Evolutionary conservation across 495 filamentous ascomycete genomes (phyloP).

Genomic region (Astrocystis sublimbata): DNA sequence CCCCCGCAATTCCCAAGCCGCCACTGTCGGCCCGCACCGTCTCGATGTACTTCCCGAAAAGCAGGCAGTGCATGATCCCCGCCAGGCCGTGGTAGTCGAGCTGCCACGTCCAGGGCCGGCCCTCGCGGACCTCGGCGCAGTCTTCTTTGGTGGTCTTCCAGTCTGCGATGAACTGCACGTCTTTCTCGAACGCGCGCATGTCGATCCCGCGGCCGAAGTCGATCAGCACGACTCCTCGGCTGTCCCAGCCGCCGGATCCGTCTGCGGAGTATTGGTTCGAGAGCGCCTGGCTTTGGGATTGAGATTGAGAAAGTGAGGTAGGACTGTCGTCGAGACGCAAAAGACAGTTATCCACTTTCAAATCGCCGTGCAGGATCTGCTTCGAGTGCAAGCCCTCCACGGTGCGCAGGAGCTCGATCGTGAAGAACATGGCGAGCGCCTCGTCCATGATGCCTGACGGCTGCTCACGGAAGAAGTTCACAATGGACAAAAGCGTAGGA

Average conservation of each 20-base stretch:
- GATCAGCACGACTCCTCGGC: slow-evolving; percentile 80
- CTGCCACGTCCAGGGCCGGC: slow-evolving; percentile 92
- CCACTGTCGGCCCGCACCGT: slow-evolving; percentile 59
- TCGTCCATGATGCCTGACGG: slow-evolving; percentile 78
- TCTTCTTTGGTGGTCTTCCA: slow-evolving; percentile 85
- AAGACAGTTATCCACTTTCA: slow-evolving; percentile 94
- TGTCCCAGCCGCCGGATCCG: slow-evolving; percentile 74
- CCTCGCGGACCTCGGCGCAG: slow-evolving; percentile 91
- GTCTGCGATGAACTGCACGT: slow-evolving; percentile 89
- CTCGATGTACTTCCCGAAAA: slow-evolving; percentile 95
- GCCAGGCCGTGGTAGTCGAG: slow-evolving; percentile 93
- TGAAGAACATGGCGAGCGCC: slow-evolving; percentile 87
- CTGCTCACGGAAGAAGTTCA: slow-evolving; percentile 81
- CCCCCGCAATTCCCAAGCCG: slow-evolving; percentile 48
- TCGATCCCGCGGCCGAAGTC: slow-evolving; percentile 96
- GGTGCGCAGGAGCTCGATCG: slow-evolving; percentile 86
- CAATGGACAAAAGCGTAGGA: slow-evolving; percentile 88
- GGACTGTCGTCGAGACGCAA: slow-evolving; percentile 69
- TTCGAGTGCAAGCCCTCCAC: slow-evolving; percentile 82
- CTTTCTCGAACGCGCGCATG: slow-evolving; percentile 75
- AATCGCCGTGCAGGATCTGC: slow-evolving; percentile 84
- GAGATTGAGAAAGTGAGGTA: slow-evolving; percentile 45
- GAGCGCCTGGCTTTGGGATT: slow-evolving; percentile 27
- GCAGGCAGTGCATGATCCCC: slow-evolving; percentile 76
- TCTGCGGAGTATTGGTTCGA: slow-evolving; percentile 64